Conservation (phyloP, 805 yeast species). For the Starmerella ratchasimensis region DNA sequence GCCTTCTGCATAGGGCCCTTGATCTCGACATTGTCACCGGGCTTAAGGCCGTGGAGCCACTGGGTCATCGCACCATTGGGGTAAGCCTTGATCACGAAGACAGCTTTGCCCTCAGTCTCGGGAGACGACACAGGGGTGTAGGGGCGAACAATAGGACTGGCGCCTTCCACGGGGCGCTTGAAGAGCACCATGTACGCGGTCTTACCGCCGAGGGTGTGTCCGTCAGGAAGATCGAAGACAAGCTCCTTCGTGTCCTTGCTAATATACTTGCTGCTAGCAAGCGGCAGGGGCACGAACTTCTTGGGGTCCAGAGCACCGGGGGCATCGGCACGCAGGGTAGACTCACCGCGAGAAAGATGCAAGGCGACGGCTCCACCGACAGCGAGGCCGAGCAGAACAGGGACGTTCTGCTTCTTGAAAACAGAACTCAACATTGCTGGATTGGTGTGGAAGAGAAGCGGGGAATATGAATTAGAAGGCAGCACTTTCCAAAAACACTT, state of each 20-base stretch:
- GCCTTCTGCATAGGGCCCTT: slow-evolving; percentile 91
- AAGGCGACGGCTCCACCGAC: slow-evolving; percentile 33
- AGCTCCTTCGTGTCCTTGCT: slow-evolving; percentile 41
- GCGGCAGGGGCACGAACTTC: slow-evolving; percentile 27
- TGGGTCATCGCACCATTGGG: slow-evolving; percentile 71
- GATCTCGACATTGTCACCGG: slow-evolving; percentile 70
- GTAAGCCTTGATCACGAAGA: slow-evolving; percentile 73
- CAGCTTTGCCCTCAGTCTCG: slow-evolving; percentile 57
- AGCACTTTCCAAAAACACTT: too few species aligned
- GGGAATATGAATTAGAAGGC: too few species aligned
- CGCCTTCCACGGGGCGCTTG: slow-evolving; percentile 71
- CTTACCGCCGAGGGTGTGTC: slow-evolving; percentile 59
- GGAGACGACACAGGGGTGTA: slow-evolving; percentile 71
- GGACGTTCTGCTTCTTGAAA: slow-evolving; percentile 9
- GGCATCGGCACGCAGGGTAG: slow-evolving; percentile 20
- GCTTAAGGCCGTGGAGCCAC: slow-evolving; percentile 57
- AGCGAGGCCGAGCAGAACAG: slow-evolving; percentile 28
- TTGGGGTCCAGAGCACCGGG: slow-evolving; percentile 19
- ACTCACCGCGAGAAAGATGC: slow-evolving; percentile 26
- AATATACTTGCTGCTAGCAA: slow-evolving; percentile 17
- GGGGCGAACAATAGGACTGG: slow-evolving; percentile 58
- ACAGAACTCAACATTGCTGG: slow-evolving; percentile 8
- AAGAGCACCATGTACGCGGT: slow-evolving; percentile 71
- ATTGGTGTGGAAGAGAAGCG: not conserved
- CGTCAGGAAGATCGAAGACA: slow-evolving; percentile 56